Conservation (phyloP, 768 basidiomycete genomes). For the Boletales sp. region DNA sequence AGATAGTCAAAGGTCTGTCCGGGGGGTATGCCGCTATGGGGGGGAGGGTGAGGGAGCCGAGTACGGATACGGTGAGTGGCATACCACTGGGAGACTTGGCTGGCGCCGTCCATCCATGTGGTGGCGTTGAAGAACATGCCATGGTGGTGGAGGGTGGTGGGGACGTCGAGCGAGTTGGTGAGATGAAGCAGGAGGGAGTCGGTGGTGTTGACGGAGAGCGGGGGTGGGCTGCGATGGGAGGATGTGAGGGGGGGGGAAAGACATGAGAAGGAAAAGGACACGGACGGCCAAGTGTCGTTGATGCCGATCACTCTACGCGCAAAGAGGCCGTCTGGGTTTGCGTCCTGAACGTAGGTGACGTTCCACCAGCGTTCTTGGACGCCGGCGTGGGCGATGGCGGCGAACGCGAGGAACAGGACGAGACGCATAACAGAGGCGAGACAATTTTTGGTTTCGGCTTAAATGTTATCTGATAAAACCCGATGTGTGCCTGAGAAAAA, state of each 20-base stretch:
- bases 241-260: no score
- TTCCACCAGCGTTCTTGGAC: conserved; percentile 86
- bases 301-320: conserved; percentile 80
- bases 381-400: conserved; percentile 51
- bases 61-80: conserved; percentile 2
- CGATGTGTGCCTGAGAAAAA: background rate
- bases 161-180: conserved; percentile 62
- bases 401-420: conserved; percentile 6
- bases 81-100: conserved; percentile 80
- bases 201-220: conserved; percentile 63
- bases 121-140: conserved; percentile 93
- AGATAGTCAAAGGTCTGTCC: conserved; percentile 70
- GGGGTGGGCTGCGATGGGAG: no score
- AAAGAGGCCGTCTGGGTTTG: conserved; percentile 81
- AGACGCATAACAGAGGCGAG: no score
- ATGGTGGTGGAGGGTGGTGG: conserved; percentile 83
- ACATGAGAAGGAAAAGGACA: no score
- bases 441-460: no score
- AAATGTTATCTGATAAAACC: no score
- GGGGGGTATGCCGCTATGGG: conserved; percentile 71
- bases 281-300: conserved; percentile 94
- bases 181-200: conserved; percentile 80
- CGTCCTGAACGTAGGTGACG: conserved; percentile 75
- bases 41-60: background rate
- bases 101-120: conserved; percentile 88